A percentile compares a stretch with the other conserved stretches of the same genome.
These are phyloP conservation scores for Heliamphora pulchella DNA, from an alignment of 179 eudicot species.

Conservation along the genomic window DNA sequence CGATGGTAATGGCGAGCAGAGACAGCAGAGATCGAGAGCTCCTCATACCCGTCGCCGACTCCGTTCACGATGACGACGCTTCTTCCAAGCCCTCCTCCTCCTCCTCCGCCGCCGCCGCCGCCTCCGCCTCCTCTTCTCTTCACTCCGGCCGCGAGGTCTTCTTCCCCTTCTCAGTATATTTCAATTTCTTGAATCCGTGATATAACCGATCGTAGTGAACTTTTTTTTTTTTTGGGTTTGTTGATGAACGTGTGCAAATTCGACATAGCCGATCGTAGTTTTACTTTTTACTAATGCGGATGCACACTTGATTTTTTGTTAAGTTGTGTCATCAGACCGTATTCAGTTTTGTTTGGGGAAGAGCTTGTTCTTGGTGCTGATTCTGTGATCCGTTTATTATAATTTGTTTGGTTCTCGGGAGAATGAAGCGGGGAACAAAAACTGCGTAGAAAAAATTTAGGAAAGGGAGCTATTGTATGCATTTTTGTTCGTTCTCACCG, in stretches of 20 bases:
- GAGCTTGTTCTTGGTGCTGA: not conserved
- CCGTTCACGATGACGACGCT: slow-evolving; percentile 28
- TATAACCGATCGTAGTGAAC: too few relatives aligned
- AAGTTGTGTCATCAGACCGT: not conserved
- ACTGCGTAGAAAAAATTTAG: not conserved
- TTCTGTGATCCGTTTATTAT: not conserved
- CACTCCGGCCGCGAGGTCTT: slow-evolving; percentile 75
- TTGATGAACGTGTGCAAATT: not conserved
- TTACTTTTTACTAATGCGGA: too few relatives aligned
- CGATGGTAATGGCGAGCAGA: slow-evolving; percentile 35
- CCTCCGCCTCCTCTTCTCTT: slow-evolving; percentile 56
- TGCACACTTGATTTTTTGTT: not conserved
- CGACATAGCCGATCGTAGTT: too few relatives aligned
- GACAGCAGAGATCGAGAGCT: slow-evolving; percentile 80
- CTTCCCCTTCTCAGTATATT: not conserved
- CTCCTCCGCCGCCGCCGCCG: slow-evolving; percentile 34
- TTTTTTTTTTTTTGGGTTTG: not conserved
- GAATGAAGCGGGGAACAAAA: not conserved
- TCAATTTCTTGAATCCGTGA: not conserved
- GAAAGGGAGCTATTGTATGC: not conserved
- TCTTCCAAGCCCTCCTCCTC: slow-evolving; percentile 58
- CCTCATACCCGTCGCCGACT: slow-evolving; percentile 54
- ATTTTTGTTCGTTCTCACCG: not conserved
- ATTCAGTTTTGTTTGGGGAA: not conserved
- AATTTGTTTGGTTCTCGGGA: not conserved